These are phyloP conservation scores for Debaryomyces sp. DNA, from an alignment of 1,139 yeast species.

Conservation along the genomic window DNA sequence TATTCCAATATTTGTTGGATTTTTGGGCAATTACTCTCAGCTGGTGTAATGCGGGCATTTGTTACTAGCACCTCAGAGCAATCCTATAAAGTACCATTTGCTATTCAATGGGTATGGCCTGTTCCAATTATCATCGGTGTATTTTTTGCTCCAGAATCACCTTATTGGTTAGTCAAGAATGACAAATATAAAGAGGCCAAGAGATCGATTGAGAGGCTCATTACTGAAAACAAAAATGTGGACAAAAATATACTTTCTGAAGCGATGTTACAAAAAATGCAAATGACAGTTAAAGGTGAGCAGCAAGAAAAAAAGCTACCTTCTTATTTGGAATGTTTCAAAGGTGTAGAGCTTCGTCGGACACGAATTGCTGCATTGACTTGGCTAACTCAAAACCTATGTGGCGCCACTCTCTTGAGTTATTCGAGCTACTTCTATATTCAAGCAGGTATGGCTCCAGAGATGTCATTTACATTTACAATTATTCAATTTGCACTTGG, in stretches of 20 bases:
- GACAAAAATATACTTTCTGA: constrained; percentile 37
- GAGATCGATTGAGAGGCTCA: constrained; percentile 34
- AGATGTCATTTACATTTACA: constrained; percentile 48
- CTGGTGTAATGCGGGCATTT: constrained; percentile 47
- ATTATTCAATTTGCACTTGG: constrained; percentile 52
- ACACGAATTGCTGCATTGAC: constrained; percentile 54
- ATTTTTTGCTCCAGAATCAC: constrained; percentile 45
- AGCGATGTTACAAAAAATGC: constrained; percentile 45
- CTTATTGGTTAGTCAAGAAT: constrained; percentile 46
- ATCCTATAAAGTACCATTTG: constrained; percentile 45
- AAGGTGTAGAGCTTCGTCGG: constrained; percentile 53
- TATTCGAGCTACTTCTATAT: constrained; percentile 56
- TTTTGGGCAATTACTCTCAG: constrained; percentile 51
- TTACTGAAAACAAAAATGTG: constrained; percentile 33
- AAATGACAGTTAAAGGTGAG: constrained; percentile 50
- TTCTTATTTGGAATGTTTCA: constrained; percentile 52
- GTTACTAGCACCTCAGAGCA: constrained; percentile 25
- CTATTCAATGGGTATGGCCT: constrained; percentile 66
- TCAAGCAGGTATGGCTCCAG: constrained; percentile 51
- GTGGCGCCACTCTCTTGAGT: constrained; percentile 57
- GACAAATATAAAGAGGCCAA: constrained; percentile 40
- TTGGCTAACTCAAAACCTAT: constrained; percentile 52
- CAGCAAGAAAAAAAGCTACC: constrained; percentile 30
- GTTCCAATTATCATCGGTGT: constrained; percentile 44
- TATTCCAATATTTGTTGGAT: constrained; percentile 53